These are phyloP conservation scores for Colletotrichum truncatum DNA, from an alignment of 2,329 filamentous ascomycete species.

Conservation along the genomic window DNA sequence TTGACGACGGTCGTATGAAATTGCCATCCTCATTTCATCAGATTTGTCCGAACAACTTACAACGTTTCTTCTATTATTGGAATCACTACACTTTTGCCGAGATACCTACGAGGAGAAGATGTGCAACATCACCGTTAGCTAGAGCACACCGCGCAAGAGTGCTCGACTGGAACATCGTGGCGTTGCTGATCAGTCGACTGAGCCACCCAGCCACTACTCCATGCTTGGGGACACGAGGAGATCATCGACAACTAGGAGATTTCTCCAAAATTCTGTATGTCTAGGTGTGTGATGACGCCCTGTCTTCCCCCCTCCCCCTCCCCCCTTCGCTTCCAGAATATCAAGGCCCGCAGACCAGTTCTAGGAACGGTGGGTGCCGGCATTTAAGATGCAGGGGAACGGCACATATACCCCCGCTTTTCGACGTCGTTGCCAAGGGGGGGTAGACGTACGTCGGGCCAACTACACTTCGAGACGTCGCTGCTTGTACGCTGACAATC, in stretches of 20 bases:
- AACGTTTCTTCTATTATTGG: background rate
- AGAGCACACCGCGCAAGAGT: background rate
- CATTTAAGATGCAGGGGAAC: constrained; percentile 30
- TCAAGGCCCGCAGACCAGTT: constrained; percentile 3
- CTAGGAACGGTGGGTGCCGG: constrained; percentile 17
- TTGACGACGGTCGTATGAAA: background rate
- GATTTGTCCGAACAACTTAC: background rate
- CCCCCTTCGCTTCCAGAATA: background rate
- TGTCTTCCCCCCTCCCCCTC: background rate
- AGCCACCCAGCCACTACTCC: constrained; percentile 16
- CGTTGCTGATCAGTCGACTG: background rate
- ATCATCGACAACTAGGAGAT: background rate
- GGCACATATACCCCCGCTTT: constrained; percentile 16
- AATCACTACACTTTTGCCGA: background rate
- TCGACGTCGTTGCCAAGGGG: background rate
- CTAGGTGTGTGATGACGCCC: constrained; percentile 15
- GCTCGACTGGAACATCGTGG: background rate
- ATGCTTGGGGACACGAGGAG: background rate
- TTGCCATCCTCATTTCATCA: background rate
- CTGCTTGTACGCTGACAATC: background rate
- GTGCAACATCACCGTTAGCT: background rate
- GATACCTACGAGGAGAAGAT: background rate
- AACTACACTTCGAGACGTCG: constrained; percentile 4
- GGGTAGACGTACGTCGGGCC: no score
- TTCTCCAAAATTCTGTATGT: background rate